Evolutionary conservation across 2,329 filamentous ascomycete species (phyloP).

Genomic region (Dactylonectria macrodidyma): DNA sequence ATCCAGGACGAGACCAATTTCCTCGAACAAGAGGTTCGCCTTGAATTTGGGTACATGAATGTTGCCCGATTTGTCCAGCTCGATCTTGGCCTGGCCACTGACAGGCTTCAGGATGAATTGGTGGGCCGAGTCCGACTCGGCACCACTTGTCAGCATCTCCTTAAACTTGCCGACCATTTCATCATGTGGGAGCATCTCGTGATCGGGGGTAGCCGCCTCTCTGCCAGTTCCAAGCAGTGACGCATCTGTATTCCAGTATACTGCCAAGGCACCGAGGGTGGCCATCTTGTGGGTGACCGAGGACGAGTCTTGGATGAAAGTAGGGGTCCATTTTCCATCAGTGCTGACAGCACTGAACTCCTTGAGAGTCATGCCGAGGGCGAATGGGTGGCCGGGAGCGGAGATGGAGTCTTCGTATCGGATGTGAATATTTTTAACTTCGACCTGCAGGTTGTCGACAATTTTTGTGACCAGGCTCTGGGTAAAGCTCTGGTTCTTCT

Average conservation of each 20-base stretch:
- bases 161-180: slow-evolving; percentile 85
- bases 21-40: slow-evolving; percentile 92
- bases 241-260: slow-evolving; percentile 99
- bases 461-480: slow-evolving; percentile 96
- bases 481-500: slow-evolving; percentile 98
- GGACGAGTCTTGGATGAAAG: slow-evolving; percentile 91
- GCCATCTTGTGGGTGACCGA: slow-evolving; percentile 93
- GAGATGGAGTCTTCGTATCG: slow-evolving; percentile 98
- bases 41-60: slow-evolving; percentile 87
- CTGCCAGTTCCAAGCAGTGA: slow-evolving; percentile 86
- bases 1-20: slow-evolving; percentile 97
- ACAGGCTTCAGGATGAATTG: slow-evolving; percentile 98
- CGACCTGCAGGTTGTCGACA: slow-evolving; percentile 97
- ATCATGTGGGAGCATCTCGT: slow-evolving; percentile 77
- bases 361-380: slow-evolving; percentile 90
- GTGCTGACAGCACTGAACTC: slow-evolving; percentile 98
- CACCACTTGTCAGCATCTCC: slow-evolving; percentile 82
- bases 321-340: slow-evolving; percentile 93
- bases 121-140: slow-evolving; percentile 73
- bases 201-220: slow-evolving; percentile 65
- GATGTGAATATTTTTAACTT: slow-evolving; percentile 97
- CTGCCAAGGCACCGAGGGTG: slow-evolving; percentile 87
- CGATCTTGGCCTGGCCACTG: slow-evolving; percentile 93
- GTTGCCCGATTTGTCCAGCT: slow-evolving; percentile 93
- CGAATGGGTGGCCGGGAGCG: slow-evolving; percentile 94